Percentiles rank a stretch among this genome's conserved stretches.
Conservation (phyloP, 495 filamentous ascomycete species). For the Chlorociboria aeruginascens region DNA sequence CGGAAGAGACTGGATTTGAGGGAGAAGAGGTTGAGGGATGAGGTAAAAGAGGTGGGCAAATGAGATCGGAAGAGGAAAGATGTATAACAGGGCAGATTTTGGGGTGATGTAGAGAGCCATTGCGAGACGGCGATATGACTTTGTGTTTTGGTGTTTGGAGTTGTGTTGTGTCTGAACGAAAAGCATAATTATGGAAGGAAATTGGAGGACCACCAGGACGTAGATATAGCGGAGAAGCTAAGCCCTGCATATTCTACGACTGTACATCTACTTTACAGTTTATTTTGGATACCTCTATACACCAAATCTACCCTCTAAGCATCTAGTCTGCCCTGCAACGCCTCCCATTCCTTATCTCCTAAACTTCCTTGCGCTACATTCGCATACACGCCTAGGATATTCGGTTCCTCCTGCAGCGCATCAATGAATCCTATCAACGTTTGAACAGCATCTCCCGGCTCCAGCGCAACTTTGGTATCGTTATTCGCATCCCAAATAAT, state of each 20-base stretch:
- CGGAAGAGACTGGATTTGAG: constrained; percentile 45
- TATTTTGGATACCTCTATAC: neutral
- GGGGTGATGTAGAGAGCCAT: neutral
- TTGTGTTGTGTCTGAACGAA: neutral
- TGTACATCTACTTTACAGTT: constrained; percentile 13
- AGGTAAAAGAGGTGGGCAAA: constrained; percentile 26
- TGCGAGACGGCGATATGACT: neutral
- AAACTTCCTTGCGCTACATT: constrained; percentile 40
- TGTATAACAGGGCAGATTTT: neutral
- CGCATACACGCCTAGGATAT: constrained; percentile 56
- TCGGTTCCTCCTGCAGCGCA: constrained; percentile 42
- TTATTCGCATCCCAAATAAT: constrained; percentile 80
- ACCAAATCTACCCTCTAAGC: constrained; percentile 17
- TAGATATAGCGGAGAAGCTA: neutral
- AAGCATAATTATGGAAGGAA: neutral
- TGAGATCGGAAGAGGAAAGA: neutral
- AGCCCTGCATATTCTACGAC: constrained; percentile 5
- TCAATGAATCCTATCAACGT: constrained; percentile 43
- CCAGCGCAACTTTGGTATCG: constrained; percentile 56
- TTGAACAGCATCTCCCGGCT: constrained; percentile 31
- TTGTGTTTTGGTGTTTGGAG: constrained; percentile 4
- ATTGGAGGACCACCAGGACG: neutral
- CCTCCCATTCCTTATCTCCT: constrained; percentile 33
- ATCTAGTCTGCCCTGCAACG: constrained; percentile 34
- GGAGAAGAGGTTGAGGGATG: constrained; percentile 43